Evolutionary conservation across 805 yeast species (phyloP).

Genomic region (Cyberlindnera mycetangii): DNA sequence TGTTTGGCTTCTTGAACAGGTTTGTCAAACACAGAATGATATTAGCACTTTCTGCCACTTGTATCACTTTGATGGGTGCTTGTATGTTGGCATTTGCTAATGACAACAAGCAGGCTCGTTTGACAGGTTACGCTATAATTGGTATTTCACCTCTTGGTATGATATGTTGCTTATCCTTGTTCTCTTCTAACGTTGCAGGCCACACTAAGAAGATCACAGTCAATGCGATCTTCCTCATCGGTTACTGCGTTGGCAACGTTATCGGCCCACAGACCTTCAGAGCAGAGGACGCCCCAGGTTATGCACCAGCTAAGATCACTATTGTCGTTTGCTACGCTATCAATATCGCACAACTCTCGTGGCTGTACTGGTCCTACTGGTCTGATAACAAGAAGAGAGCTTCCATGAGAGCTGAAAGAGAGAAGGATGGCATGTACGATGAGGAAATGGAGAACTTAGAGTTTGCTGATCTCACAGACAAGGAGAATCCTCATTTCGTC

Average conservation of each 20-base stretch:
- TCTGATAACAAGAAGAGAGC: constrained; percentile 11
- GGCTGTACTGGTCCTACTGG: constrained; percentile 12
- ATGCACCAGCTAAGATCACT: constrained; percentile 28
- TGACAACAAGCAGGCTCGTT: constrained; percentile 24
- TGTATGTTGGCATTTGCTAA: constrained; percentile 37
- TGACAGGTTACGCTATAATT: constrained; percentile 31
- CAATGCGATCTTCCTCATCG: constrained; percentile 17
- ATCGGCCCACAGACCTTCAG: constrained; percentile 74
- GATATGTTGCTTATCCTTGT: constrained; percentile 12
- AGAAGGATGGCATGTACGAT: constrained; percentile 1
- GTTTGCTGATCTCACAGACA: constrained; percentile 45
- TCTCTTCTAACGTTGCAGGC: constrained; percentile 25
- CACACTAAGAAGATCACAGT: constrained; percentile 17
- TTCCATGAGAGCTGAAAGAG: constrained; percentile 5
- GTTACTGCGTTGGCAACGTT: constrained; percentile 29
- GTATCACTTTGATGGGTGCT: constrained; percentile 5
- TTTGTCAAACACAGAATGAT: constrained; percentile 9
- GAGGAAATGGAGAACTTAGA: constrained; percentile 11
- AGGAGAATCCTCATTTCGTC: constrained; percentile 31
- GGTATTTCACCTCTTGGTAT: constrained; percentile 10
- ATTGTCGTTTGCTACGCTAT: constrained; percentile 7
- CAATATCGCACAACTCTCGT: neutral
- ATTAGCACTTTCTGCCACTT: constrained; percentile 3
- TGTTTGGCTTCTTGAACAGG: constrained; percentile 4
- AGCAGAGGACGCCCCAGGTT: constrained; percentile 53